Evolutionary conservation across 352 stramenopile genomes (phyloP), one percentile per base, ranked within the genome.

Genomic region (Pythium vanterpoolii): DNA sequence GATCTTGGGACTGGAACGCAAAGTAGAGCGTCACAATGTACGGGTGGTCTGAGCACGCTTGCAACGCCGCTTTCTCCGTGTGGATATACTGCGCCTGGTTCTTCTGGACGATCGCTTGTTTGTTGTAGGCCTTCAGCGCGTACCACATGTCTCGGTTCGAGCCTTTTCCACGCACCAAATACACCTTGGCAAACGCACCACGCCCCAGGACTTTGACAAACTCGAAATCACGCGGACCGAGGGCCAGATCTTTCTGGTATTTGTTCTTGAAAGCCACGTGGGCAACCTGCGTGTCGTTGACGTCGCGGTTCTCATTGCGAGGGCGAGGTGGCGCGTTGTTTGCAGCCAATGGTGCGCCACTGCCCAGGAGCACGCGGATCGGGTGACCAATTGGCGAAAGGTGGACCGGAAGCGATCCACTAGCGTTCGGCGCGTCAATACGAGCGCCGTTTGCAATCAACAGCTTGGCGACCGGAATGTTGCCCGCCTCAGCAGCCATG

Each of bases 221-320:
- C 50, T 95, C 85, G 38, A 95, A 95, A 65, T 95, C 85, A 31
- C 85, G 83, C 26, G 85, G 85, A 13, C 85, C 83, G 8, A 95
- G 66, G 28, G 85, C 85, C 28, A 95, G 51, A 49, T 91, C 83
- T 63, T 91, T 73, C 66, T 95, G 83, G 71, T 95, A 95, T 66
- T 93, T 95, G 79, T 95, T 95, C 71, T 94, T 94, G 69, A 94
- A 94, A 19, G 84, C 83, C 43, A 94, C 67, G 68, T 94, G 84
- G n/a, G 73, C 80, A 6, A 88, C 84, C 50, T 93, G 75, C 21
- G 77, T 90, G 19, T 81, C 76, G 28, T 90, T 89, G 21, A 56
- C 66, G 16, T 89, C 77, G 19, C 76, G 72, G 3, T 48, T 66
- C 24, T 88, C 75, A 19, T 71, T 81, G n/a, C 68, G 76, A 43